Evolutionary conservation across 192 early-diverging fungal species (phyloP), one percentile per base, ranked within the genome.

Genomic region (Bifiguratus adelaidae): DNA sequence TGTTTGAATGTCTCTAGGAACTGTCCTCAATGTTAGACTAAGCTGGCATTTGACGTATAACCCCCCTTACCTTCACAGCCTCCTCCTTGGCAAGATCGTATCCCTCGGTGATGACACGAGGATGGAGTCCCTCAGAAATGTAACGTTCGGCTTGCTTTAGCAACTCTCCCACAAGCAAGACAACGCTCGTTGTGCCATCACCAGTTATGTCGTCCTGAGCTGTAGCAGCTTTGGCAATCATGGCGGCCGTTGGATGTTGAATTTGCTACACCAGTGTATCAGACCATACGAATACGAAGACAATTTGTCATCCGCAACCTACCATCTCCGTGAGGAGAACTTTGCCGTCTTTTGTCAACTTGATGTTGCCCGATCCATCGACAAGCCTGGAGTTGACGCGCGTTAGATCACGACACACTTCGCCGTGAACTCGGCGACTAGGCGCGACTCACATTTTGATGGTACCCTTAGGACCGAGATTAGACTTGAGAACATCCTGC

Each of bases 161-260:
- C 18, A 99, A 75, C 71, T 99, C 96, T 33, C 89, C 96, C 40
- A 99, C 93, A 26, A 97, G 71, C 37, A 99, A 73, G 7, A 99
- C 94, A 55, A 97, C 88, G 9, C 90, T 90, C 3, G 96, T 99
- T 16, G 96, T 99, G 40, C 96, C 96, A 52, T 99, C 96, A 33
- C 96, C 96, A 22, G 94, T 96, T 30, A 97, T 84, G 55, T 99
- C 96, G 71, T 99, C 96, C 69, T 99, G 96, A 21, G 94, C 94
- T 18, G 92, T 96, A 1, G 96, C 92, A n/a, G 96, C 89, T 13
- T 92, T 79, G 19, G 96, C 96, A 64, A 99, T 96, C 96, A 99
- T 99, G 47, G 88, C 86, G 19, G 96, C 96, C 3, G 93, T 95
- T 5, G 96, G 96, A 67, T 99, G 92, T 85, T 95, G 93, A 68